Evolutionary conservation across 306 rosid genomes (phyloP).

Genomic region (Vigna reflexopilosa): DNA sequence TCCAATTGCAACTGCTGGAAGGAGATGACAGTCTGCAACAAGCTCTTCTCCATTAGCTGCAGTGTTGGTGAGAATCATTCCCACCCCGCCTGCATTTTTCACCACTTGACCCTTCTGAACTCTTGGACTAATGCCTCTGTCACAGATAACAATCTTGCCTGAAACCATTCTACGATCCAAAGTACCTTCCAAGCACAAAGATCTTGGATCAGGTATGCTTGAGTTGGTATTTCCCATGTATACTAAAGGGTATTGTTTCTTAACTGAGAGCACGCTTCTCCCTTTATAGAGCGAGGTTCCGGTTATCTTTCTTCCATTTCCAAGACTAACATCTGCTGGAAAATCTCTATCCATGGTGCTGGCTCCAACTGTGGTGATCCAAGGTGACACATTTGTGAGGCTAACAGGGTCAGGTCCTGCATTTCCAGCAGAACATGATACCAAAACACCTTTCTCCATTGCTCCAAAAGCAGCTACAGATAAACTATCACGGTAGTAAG

Average conservation of each 20-base stretch:
- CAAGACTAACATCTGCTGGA: slow-evolving; percentile 77
- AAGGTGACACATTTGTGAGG: slow-evolving; percentile 83
- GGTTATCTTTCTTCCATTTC: slow-evolving; percentile 53
- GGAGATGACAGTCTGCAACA: slow-evolving; percentile 87
- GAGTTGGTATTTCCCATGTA: slow-evolving; percentile 49
- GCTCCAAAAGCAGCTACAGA: slow-evolving; percentile 88
- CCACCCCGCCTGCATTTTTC: slow-evolving; percentile 86
- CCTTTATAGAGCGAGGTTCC: slow-evolving; percentile 77
- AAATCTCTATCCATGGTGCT: slow-evolving; percentile 96
- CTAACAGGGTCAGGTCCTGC: slow-evolving; percentile 88
- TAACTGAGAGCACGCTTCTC: slow-evolving; percentile 28
- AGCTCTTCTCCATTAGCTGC: slow-evolving; percentile 86
- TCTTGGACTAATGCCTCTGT: slow-evolving; percentile 89
- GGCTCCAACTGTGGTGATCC: slow-evolving; percentile 93
- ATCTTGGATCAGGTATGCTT: slow-evolving; percentile 49
- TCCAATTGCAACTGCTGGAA: slow-evolving; percentile 89
- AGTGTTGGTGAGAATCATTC: slow-evolving; percentile 87
- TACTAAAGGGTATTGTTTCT: slow-evolving; percentile 60
- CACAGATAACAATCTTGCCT: slow-evolving; percentile 93
- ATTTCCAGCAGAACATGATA: slow-evolving; percentile 92
- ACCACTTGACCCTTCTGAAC: slow-evolving; percentile 95
- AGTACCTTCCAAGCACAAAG: slow-evolving; percentile 61
- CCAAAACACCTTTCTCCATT: slow-evolving; percentile 85
- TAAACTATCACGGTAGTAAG: slow-evolving; percentile 75
- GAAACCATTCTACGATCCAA: slow-evolving; percentile 55